Conservation (phyloP, 2,329 filamentous ascomycete genomes). For the Rhynchosporium agropyri region DNA sequence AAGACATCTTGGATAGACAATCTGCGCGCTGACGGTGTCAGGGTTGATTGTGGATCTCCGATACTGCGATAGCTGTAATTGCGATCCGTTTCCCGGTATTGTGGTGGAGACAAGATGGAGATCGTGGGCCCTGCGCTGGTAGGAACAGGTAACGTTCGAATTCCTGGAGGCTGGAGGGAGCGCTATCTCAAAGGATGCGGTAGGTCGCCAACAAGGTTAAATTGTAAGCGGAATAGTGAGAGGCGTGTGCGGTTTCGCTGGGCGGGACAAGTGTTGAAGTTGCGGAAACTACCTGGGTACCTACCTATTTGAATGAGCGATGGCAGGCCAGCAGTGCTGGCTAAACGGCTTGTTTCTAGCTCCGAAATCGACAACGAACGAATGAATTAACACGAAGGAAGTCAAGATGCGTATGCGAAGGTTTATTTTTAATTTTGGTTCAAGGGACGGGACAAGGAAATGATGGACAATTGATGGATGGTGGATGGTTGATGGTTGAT, state of each 20-base stretch:
- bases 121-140: constrained; percentile 11
- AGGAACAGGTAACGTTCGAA: not conserved
- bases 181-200: not conserved
- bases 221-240: not conserved
- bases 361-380: constrained; percentile 15
- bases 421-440: constrained; percentile 3
- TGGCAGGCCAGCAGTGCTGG: not conserved
- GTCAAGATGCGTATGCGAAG: constrained; percentile 9
- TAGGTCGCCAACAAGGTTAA: not conserved
- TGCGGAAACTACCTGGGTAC: not conserved
- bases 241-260: constrained; percentile 13
- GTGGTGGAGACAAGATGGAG: constrained; percentile 12
- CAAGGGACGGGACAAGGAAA: constrained; percentile 7
- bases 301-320: constrained; percentile 5
- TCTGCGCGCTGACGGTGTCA: constrained; percentile 12
- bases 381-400: not conserved
- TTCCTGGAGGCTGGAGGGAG: constrained; percentile 8
- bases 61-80: constrained; percentile 23
- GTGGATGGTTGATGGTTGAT: too few relatives aligned
- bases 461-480: constrained; percentile 18
- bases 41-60: constrained; percentile 18
- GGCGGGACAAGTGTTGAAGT: constrained; percentile 3
- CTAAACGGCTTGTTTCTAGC: not conserved
- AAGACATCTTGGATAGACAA: constrained; percentile 41
- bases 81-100: constrained; percentile 11